These are phyloP conservation scores for Aaosphaeria pasadenensis DNA, from an alignment of 2,329 filamentous ascomycete species.

Conservation along the genomic window DNA sequence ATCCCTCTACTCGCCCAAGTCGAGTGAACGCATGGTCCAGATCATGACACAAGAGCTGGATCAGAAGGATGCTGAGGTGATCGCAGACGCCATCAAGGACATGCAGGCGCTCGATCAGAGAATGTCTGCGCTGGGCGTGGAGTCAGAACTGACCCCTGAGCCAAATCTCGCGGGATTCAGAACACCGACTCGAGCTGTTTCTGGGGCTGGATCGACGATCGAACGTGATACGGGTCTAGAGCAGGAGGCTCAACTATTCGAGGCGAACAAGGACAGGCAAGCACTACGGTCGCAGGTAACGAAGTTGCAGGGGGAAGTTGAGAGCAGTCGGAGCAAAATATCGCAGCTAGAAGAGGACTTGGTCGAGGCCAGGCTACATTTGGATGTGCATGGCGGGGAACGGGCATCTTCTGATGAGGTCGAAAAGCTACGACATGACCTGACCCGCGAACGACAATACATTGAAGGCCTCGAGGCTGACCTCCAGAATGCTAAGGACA, in stretches of 20 bases:
- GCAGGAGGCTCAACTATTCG: slow-evolving; percentile 49
- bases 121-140: slow-evolving; percentile 34
- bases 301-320: slow-evolving; percentile 42
- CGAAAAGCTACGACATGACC: slow-evolving; percentile 43
- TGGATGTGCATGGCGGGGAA: slow-evolving; percentile 40
- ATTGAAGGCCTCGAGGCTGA: slow-evolving; percentile 50
- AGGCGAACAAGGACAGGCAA: slow-evolving; percentile 46
- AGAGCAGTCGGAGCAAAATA: slow-evolving; percentile 40
- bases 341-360: slow-evolving; percentile 48
- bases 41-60: slow-evolving; percentile 36
- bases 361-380: slow-evolving; percentile 45
- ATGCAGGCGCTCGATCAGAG: slow-evolving; percentile 35
- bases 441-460: slow-evolving; percentile 47
- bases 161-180: slow-evolving; percentile 29
- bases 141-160: slow-evolving; percentile 33
- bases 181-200: slow-evolving; percentile 30
- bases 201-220: slow-evolving; percentile 20
- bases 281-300: slow-evolving; percentile 41
- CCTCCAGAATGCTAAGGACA: slow-evolving; percentile 42
- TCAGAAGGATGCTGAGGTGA: slow-evolving; percentile 33
- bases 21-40: slow-evolving; percentile 47
- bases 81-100: slow-evolving; percentile 40
- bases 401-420: slow-evolving; percentile 40
- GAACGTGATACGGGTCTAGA: slow-evolving; percentile 46
- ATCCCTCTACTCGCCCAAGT: slow-evolving; percentile 46